Evolutionary conservation across 2,329 filamentous ascomycete genomes (phyloP).

Genomic region (Xylariaceae sp.): DNA sequence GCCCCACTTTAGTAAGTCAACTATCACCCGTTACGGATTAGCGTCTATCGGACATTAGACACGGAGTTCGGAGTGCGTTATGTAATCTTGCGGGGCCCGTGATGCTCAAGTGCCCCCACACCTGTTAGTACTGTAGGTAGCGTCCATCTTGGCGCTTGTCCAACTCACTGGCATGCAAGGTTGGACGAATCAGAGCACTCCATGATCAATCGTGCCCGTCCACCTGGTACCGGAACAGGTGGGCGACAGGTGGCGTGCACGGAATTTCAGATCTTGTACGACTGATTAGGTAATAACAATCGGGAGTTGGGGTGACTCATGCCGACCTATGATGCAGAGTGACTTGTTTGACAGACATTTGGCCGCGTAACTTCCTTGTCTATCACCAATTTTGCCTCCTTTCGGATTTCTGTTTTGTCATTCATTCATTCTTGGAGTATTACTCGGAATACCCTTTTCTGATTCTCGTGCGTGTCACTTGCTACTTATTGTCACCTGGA

Average conservation of each 20-base stretch:
- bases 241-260: background rate
- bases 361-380: background rate
- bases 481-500: background rate
- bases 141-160: background rate
- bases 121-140: background rate
- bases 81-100: background rate
- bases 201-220: conserved; percentile 1
- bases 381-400: background rate
- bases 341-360: background rate
- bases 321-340: background rate
- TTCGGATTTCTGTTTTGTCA: background rate
- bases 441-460: background rate
- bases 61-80: too few relatives aligned
- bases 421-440: background rate
- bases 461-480: conserved; percentile 9
- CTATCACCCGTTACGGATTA: too few relatives aligned
- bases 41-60: too few relatives aligned
- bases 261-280: background rate
- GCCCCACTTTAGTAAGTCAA: background rate
- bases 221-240: background rate
- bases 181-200: conserved; percentile 2
- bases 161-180: background rate
- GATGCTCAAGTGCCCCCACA: background rate
- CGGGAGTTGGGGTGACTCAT: conserved; percentile 5
- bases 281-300: conserved; percentile 6